Conservation (phyloP, 257 asterid species). For the Anisodus tanguticus region DNA sequence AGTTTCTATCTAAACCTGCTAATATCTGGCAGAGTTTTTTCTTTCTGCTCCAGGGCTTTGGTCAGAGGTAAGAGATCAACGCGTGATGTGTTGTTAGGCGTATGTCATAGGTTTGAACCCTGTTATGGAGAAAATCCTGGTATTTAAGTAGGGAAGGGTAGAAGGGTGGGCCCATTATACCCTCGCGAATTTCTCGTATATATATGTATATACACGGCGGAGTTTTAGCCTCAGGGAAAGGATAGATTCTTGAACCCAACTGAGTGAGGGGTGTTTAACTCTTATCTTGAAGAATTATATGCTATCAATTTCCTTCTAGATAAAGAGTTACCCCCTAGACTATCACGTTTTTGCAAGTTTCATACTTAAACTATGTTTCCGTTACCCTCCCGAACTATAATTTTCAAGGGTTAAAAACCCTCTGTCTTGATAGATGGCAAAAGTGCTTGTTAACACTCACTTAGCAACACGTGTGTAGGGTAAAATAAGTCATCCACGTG, state of each 20-base stretch:
- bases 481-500: too few relatives aligned
- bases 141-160: too few relatives aligned
- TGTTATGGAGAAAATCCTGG: background rate
- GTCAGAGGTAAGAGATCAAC: background rate
- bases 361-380: background rate
- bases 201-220: background rate
- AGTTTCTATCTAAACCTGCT: background rate
- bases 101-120: background rate
- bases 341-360: background rate
- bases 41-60: background rate
- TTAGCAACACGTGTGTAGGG: too few relatives aligned
- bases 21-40: background rate
- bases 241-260: background rate
- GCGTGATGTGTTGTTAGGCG: background rate
- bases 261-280: background rate
- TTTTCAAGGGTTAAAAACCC: too few relatives aligned
- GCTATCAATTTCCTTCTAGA: background rate
- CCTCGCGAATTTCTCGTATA: too few relatives aligned
- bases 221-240: background rate
- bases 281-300: constrained; percentile 5
- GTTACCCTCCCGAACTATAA: too few relatives aligned
- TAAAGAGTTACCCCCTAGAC: background rate
- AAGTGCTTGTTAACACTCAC: too few relatives aligned
- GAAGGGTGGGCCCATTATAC: too few relatives aligned
- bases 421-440: too few relatives aligned